A percentile compares a stretch with the other conserved stretches of the same genome.
Conservation (phyloP, 2,329 filamentous ascomycete genomes). For the Fusarium algeriense region DNA sequence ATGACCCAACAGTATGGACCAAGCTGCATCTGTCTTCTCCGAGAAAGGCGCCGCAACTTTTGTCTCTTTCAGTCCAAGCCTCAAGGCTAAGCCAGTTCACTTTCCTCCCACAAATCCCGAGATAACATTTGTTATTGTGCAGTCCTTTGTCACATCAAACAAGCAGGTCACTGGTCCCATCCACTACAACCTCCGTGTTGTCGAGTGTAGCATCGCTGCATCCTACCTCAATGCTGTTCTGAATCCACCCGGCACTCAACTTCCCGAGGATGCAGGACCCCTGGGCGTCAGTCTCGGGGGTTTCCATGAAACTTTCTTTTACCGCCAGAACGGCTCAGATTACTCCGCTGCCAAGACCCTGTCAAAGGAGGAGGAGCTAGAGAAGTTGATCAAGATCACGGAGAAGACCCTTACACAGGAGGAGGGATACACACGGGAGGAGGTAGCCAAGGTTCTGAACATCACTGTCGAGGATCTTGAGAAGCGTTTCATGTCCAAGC, state of each 20-base stretch:
- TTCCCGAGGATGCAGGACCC: slow-evolving; percentile 84
- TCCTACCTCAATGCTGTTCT: slow-evolving; percentile 71
- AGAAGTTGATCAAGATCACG: slow-evolving; percentile 76
- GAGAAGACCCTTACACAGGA: slow-evolving; percentile 79
- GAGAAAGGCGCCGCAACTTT: slow-evolving; percentile 87
- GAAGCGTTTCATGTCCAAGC: slow-evolving; percentile 83
- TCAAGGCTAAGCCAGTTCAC: slow-evolving; percentile 80
- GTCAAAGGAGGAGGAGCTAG: slow-evolving; percentile 74
- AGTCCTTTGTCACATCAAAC: slow-evolving; percentile 93
- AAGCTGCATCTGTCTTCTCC: slow-evolving; percentile 95
- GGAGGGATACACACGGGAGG: slow-evolving; percentile 88
- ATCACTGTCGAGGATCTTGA: slow-evolving; percentile 79
- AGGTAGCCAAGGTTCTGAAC: slow-evolving; percentile 80
- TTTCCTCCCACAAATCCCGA: slow-evolving; percentile 87
- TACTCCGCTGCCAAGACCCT: slow-evolving; percentile 58
- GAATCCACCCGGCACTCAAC: slow-evolving; percentile 67
- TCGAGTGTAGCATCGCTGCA: slow-evolving; percentile 93
- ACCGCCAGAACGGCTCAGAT: slow-evolving; percentile 55
- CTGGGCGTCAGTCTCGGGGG: slow-evolving; percentile 86
- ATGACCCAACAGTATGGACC: slow-evolving; percentile 80
- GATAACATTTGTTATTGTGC: slow-evolving; percentile 91
- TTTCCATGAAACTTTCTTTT: slow-evolving; percentile 87
- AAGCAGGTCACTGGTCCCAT: slow-evolving; percentile 94
- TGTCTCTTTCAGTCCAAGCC: slow-evolving; percentile 86
- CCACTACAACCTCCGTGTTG: slow-evolving; percentile 96